Percentiles rank a stretch among this genome's conserved stretches.
These are phyloP conservation scores for Pyrus communis DNA, from an alignment of 306 rosid species.

Conservation along the genomic window DNA sequence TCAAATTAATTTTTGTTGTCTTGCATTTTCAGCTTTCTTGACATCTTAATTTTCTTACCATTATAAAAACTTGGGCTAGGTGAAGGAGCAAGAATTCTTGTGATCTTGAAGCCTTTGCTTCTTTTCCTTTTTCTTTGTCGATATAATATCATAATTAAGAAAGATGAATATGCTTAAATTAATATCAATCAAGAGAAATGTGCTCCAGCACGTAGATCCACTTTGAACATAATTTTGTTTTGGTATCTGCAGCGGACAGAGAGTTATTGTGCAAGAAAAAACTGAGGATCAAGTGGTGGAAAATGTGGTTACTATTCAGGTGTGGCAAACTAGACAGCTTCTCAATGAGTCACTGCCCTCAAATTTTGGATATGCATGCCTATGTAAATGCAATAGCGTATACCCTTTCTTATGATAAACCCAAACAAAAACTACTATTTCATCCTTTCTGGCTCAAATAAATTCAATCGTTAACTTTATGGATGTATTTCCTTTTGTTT, in stretches of 20 bases:
- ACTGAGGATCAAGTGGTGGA: constrained; percentile 57
- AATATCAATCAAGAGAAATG: not conserved
- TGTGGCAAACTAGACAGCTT: constrained; percentile 24
- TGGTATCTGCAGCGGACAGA: constrained; percentile 62
- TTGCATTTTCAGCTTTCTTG: not conserved
- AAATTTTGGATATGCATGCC: not conserved
- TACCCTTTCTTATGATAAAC: not conserved
- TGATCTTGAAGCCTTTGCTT: not conserved
- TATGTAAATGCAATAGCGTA: not conserved
- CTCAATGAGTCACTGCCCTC: not conserved
- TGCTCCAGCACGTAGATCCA: not conserved
- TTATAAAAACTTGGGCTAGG: not conserved
- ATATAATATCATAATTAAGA: not conserved
- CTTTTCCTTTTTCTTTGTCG: not conserved
- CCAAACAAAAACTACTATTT: not conserved
- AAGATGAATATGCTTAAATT: not conserved
- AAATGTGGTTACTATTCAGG: constrained; percentile 86
- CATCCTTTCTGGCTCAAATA: not conserved
- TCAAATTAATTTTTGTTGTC: not conserved
- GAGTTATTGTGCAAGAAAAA: constrained; percentile 75
- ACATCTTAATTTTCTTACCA: not conserved
- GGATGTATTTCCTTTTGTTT: not conserved
- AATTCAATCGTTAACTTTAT: not conserved
- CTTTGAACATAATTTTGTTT: constrained; percentile 18
- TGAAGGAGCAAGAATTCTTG: not conserved